Base-by-base conservation (phyloP, 306 rosid genomes). In the Carpinus viminea region DNA sequence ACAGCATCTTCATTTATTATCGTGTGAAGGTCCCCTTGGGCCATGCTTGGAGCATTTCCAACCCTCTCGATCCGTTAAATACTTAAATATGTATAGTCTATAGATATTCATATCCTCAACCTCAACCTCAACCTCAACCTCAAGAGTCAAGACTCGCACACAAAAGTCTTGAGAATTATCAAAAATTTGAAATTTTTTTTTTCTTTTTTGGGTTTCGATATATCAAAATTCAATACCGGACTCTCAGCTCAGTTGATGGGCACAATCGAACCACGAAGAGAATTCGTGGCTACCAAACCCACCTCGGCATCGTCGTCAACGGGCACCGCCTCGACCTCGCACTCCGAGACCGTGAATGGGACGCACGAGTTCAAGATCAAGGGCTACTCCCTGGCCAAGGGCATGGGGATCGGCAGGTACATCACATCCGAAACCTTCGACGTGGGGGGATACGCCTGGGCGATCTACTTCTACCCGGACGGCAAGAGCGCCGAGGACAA, bases 381-480 rank as follows among this genome's bases (percentile, higher is more conserved):
- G 31, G 93, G 93, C 4, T 89, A 74, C 78, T 87, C 91, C 16
- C 85, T 89, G 12, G 81, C 73, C 36, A 89, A 85, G 69, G 93
- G 93, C 18, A 83, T 85, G 85, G 93, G 91, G 72, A 80, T 89
- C 62, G 91, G 91, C 8, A 85, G 85, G 76, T 85, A 79, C 88
- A 77, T 89, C 10, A 78, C 91, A 13, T 89, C 91, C 65, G 93
- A 89, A 18, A 83, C 86, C 43, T 89, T 89, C 74, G 55, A 69
- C 51, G 89, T 89, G 10, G 93, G 93, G 12, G 93, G 93, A 26
- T 83, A 85, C 57, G 82, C 77, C 61, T 89, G 93, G 93, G 91
- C 93, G 17, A 74, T 89, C 24, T 87, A 89, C 74, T 89, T 89
- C 85, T 89, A 89, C 74, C 93, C 93, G 5, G 93, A 89, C 73